Percentiles rank a stretch among this genome's conserved stretches.
phyloP scores from a whole-genome alignment of 495 filamentous ascomycete species.

The Hypoxylon trugodes region DNA sequence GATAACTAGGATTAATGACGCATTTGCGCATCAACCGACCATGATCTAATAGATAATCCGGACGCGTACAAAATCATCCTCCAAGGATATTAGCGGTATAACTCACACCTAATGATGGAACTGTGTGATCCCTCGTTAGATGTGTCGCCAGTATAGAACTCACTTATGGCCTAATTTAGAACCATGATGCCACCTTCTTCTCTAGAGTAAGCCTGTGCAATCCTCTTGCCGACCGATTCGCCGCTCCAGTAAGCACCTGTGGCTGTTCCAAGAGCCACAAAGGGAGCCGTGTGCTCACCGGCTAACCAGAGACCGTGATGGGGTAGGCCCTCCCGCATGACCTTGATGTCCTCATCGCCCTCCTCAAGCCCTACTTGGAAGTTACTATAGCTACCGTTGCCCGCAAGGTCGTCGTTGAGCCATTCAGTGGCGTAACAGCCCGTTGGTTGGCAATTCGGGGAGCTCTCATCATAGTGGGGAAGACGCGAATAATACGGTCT shows the following conservation, averaged over 20 bases:
- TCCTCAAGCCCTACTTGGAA: slow-evolving; percentile 80
- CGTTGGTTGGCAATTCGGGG: slow-evolving; percentile 67
- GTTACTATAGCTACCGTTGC: slow-evolving; percentile 89
- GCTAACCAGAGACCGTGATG: slow-evolving; percentile 86
- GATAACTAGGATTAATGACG: too few species aligned
- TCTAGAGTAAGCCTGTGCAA: slow-evolving; percentile 54
- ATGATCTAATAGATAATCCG: too few species aligned
- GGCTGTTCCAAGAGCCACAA: slow-evolving; percentile 84
- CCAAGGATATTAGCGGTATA: too few species aligned
- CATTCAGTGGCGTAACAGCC: slow-evolving; percentile 77
- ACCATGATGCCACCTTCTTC: slow-evolving; percentile 25
- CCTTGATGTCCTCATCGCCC: slow-evolving; percentile 77
- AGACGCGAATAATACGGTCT: slow-evolving; percentile 79
- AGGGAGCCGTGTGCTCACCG: slow-evolving; percentile 93
- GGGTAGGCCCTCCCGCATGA: slow-evolving; percentile 73
- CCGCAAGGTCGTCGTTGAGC: slow-evolving; percentile 82
- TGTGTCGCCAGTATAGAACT: too few species aligned
- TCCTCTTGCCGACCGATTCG: slow-evolving; percentile 74
- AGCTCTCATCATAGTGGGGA: slow-evolving; percentile 64
- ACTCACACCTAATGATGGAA: too few species aligned
- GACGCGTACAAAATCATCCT: too few species aligned
- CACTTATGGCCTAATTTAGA: too few species aligned
- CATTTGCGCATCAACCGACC: too few species aligned
- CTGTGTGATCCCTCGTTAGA: neutral
- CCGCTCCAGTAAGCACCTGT: slow-evolving; percentile 95